Evolutionary conservation across 2,329 filamentous ascomycete species (phyloP).

Genomic region (Verticillium zaregamsianum): DNA sequence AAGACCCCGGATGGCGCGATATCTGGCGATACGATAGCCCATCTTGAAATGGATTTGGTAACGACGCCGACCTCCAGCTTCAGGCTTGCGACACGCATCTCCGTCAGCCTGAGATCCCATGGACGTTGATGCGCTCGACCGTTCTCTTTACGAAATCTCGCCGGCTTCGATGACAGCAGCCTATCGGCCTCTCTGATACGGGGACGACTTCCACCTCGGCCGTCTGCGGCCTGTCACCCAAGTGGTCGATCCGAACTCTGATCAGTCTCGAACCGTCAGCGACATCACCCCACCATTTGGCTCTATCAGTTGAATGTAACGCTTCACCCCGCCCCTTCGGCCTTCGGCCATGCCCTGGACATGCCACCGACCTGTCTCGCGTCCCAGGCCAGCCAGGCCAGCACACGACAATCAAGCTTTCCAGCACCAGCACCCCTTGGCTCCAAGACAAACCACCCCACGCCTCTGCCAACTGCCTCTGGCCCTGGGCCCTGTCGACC

Average conservation of each 20-base stretch:
- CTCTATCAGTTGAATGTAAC: neutral
- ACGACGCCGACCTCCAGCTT: neutral
- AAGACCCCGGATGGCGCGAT: neutral
- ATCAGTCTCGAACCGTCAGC: neutral
- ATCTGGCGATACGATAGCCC: neutral
- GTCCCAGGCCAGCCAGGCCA: neutral
- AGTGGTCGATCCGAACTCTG: too few species aligned
- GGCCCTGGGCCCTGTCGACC: neutral
- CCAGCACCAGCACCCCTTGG: neutral
- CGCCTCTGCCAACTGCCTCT: neutral
- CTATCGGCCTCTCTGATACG: neutral
- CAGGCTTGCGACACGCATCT: neutral
- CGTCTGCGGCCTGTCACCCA: neutral
- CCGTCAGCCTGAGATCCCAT: neutral
- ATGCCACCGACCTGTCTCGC: neutral
- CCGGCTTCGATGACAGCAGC: neutral
- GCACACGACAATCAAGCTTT: slow-evolving; percentile 3
- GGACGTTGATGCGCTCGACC: neutral
- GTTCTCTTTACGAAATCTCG: neutral
- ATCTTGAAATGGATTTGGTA: neutral
- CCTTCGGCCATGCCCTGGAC: neutral
- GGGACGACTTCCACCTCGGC: neutral
- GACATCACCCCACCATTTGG: neutral
- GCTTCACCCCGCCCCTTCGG: neutral
- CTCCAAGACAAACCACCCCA: neutral